Percentiles rank a stretch among this genome's conserved stretches.
Evolutionary conservation across 1,284 basidiomycete species (phyloP).

Genomic region (Puccinia coronata): DNA sequence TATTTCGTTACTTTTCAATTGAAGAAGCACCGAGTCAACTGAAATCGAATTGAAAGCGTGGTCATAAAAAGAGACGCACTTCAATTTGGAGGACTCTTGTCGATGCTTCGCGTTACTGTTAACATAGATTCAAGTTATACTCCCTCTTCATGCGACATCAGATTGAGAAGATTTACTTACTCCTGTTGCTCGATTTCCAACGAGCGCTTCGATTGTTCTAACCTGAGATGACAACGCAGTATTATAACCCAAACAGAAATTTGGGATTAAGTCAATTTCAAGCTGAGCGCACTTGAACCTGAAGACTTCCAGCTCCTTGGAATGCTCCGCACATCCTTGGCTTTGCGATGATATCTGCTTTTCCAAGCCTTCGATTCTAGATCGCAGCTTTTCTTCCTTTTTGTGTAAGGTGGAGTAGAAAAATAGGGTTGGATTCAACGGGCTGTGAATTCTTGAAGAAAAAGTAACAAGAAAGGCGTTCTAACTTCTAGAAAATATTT

Average conservation of each 20-base stretch:
- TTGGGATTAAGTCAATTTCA: background rate
- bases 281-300: background rate
- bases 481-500: slow-evolving; percentile 22
- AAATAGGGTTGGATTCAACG: background rate
- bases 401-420: background rate
- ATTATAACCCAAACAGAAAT: background rate
- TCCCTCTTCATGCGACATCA: background rate
- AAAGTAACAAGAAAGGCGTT: background rate
- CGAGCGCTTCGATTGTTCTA: background rate
- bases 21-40: background rate
- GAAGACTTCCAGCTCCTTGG: background rate
- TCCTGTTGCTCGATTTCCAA: background rate
- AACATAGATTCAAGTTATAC: background rate
- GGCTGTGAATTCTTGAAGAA: background rate
- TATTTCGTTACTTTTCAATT: background rate
- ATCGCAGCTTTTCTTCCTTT: slow-evolving; percentile 12
- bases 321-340: slow-evolving; percentile 1
- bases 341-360: background rate
- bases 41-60: background rate
- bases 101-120: slow-evolving; percentile 5
- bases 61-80: background rate
- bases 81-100: slow-evolving; percentile 5
- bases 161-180: background rate
- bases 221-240: background rate
- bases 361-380: slow-evolving; percentile 9